A percentile compares a stretch with the other conserved stretches of the same genome.
phyloP scores from a whole-genome alignment of 2,329 filamentous ascomycete genomes.

The Ophiocordyceps camponoti-floridani region DNA sequence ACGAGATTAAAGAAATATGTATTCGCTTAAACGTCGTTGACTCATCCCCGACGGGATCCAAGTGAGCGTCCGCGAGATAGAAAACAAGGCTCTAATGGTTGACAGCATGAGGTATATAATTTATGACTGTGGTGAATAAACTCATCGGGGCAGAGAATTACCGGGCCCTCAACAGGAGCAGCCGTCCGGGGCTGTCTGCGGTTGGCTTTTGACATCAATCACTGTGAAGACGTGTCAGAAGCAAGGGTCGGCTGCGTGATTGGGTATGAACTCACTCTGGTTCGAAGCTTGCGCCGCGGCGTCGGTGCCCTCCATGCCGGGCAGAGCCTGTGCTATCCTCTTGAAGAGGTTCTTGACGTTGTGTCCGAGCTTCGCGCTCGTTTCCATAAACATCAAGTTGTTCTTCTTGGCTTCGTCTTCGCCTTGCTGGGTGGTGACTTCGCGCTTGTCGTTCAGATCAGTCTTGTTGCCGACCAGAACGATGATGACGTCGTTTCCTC shows the following conservation, averaged over 20 bases:
- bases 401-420: constrained; percentile 98
- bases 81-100: background rate
- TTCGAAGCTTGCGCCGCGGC: constrained; percentile 52
- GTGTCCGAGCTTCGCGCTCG: constrained; percentile 90
- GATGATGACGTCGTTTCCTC: constrained; percentile 97
- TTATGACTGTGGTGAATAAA: background rate
- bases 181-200: constrained; percentile 52
- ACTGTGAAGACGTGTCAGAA: constrained; percentile 28
- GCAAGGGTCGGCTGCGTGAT: background rate
- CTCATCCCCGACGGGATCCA: background rate
- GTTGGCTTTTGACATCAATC: constrained; percentile 78
- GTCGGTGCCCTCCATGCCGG: constrained; percentile 89
- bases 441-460: constrained; percentile 92
- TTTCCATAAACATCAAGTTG: constrained; percentile 97
- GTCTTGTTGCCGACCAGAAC: constrained; percentile 98
- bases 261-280: constrained; percentile 47
- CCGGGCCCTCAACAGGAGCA: constrained; percentile 26
- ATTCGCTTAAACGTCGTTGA: background rate
- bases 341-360: constrained; percentile 97
- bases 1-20: background rate
- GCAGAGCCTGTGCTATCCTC: constrained; percentile 92
- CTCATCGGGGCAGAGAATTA: background rate
- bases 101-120: background rate
- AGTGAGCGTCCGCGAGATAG: background rate
- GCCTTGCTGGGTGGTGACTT: constrained; percentile 89